Evolutionary conservation across 2,329 filamentous ascomycete species (phyloP).

Genomic region (Dactylellina sp.): DNA sequence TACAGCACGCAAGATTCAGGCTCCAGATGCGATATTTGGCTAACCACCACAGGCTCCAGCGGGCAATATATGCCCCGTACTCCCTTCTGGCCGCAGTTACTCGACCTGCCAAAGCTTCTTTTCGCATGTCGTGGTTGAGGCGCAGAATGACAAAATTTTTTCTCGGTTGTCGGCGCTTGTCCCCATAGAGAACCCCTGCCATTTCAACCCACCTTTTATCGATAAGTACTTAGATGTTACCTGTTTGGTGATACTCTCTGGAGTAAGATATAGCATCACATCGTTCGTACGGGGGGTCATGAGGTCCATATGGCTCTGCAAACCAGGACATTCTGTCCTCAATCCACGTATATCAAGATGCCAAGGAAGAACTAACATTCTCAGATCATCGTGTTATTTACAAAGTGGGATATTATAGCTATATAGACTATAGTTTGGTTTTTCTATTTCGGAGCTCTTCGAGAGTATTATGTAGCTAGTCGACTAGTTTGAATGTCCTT

Average conservation of each 20-base stretch:
- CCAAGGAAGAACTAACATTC: no score
- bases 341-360: no score
- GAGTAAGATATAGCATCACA: no score
- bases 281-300: no score
- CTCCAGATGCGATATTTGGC: constrained; percentile 1
- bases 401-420: no score
- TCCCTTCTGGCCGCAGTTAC: background rate
- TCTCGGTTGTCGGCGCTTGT: constrained; percentile 26
- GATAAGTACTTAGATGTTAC: constrained; percentile 22
- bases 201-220: constrained; percentile 31
- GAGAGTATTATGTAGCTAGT: no score
- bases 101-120: background rate
- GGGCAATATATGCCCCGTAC: background rate
- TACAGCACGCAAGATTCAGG: background rate
- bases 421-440: no score
- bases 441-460: no score
- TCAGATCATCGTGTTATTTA: no score
- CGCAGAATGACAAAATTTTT: constrained; percentile 55
- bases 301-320: no score
- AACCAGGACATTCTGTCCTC: no score
- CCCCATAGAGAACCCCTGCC: constrained; percentile 38
- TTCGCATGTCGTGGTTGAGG: constrained; percentile 44
- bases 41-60: background rate
- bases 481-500: no score
- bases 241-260: background rate